Percentiles rank a stretch among this genome's conserved stretches.
These are phyloP conservation scores for Blastobotrys mokoenaii DNA, from an alignment of 805 yeast genomes.

Conservation along the genomic window DNA sequence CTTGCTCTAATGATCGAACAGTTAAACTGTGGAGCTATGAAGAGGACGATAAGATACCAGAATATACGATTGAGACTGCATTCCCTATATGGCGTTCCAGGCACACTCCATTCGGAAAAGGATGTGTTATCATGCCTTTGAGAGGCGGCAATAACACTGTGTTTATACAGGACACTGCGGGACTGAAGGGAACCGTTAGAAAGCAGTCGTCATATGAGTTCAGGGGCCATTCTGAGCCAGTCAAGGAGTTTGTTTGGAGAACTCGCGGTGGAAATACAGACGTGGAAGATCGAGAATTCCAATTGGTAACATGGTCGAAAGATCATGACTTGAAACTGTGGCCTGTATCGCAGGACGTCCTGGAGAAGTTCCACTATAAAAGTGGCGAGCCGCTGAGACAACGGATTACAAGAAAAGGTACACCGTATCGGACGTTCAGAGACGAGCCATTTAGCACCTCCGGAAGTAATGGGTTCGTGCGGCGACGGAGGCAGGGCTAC, in stretches of 20 bases:
- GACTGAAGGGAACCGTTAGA: slow-evolving; percentile 27
- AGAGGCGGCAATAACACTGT: slow-evolving; percentile 72
- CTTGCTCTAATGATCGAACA: slow-evolving; percentile 80
- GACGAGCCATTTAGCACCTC: slow-evolving; percentile 35
- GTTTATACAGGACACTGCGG: slow-evolving; percentile 42
- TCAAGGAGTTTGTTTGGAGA: slow-evolving; percentile 87
- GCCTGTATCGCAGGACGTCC: slow-evolving; percentile 49
- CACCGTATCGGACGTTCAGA: slow-evolving; percentile 41
- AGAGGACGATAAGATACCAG: slow-evolving; percentile 33
- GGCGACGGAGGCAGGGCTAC: neutral
- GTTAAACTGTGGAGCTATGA: slow-evolving; percentile 72
- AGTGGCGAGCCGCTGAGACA: slow-evolving; percentile 32
- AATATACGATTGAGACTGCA: slow-evolving; percentile 54
- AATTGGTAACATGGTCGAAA: slow-evolving; percentile 88
- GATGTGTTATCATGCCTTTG: slow-evolving; percentile 84
- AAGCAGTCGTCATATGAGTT: slow-evolving; percentile 52
- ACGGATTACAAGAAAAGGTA: slow-evolving; percentile 34
- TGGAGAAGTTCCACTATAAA: slow-evolving; percentile 38
- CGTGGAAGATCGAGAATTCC: slow-evolving; percentile 71
- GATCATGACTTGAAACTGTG: slow-evolving; percentile 80
- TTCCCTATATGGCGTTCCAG: slow-evolving; percentile 89
- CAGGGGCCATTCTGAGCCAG: slow-evolving; percentile 76
- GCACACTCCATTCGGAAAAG: slow-evolving; percentile 78
- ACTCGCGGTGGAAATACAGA: slow-evolving; percentile 41
- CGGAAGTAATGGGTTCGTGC: neutral